These are phyloP conservation scores for Meredithiella fracta DNA, from an alignment of 2,329 filamentous ascomycete species.

Conservation along the genomic window DNA sequence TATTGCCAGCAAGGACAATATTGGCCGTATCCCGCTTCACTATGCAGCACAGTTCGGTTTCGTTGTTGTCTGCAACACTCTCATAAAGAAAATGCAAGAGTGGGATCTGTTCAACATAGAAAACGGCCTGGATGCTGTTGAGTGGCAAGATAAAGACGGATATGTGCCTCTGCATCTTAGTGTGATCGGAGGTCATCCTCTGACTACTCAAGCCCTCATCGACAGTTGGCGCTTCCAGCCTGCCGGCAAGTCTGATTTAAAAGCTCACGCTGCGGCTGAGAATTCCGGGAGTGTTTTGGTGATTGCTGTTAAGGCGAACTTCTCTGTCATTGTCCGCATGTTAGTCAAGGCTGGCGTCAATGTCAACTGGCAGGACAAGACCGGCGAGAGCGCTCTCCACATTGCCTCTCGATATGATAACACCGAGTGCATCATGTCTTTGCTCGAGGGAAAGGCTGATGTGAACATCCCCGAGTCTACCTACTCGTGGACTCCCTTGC, in stretches of 20 bases:
- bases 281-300: constrained; percentile 79
- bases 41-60: constrained; percentile 93
- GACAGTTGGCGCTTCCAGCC: constrained; percentile 65
- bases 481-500: constrained; percentile 90
- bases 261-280: constrained; percentile 48
- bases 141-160: constrained; percentile 88
- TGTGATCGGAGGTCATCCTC: constrained; percentile 76
- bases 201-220: constrained; percentile 69
- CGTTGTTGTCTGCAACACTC: constrained; percentile 70
- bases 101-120: constrained; percentile 78
- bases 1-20: constrained; percentile 53
- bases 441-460: constrained; percentile 60
- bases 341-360: constrained; percentile 81
- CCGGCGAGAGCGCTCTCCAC: constrained; percentile 82
- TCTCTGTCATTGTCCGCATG: constrained; percentile 66
- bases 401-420: constrained; percentile 82
- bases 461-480: constrained; percentile 65
- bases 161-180: constrained; percentile 82
- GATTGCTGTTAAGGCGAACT: constrained; percentile 77
- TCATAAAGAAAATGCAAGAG: constrained; percentile 75
- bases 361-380: constrained; percentile 81
- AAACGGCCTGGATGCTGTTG: constrained; percentile 67
- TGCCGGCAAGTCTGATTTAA: constrained; percentile 41
- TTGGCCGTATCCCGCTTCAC: constrained; percentile 74
- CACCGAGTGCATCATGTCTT: constrained; percentile 57